These are phyloP conservation scores for Scytalidium sp. DNA, from an alignment of 2,329 filamentous ascomycete genomes.

Conservation along the genomic window DNA sequence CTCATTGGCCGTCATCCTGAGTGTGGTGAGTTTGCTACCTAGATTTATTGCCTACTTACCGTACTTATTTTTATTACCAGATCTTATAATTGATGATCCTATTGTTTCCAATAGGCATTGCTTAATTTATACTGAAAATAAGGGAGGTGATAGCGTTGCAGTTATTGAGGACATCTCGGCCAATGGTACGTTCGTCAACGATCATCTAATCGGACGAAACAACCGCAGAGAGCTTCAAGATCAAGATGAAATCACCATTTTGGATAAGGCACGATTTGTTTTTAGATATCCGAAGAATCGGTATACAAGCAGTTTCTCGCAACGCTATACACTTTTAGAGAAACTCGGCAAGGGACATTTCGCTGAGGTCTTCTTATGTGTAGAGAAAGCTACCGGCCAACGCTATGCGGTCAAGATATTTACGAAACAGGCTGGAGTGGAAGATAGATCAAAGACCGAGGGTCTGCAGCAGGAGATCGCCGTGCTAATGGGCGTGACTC, in stretches of 20 bases:
- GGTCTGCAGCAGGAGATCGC: constrained; percentile 93
- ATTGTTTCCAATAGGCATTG: constrained; percentile 88
- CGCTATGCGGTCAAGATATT: constrained; percentile 94
- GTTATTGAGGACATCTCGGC: constrained; percentile 90
- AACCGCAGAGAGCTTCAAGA: constrained; percentile 85
- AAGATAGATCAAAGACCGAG: constrained; percentile 80
- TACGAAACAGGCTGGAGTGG: constrained; percentile 76
- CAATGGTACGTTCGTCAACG: constrained; percentile 96
- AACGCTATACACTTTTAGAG: constrained; percentile 81
- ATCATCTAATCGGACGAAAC: constrained; percentile 86
- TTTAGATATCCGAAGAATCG: constrained; percentile 84
- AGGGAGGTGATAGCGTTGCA: constrained; percentile 59
- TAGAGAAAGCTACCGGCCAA: constrained; percentile 79
- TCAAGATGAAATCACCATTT: constrained; percentile 84
- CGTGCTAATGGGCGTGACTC: constrained; percentile 94
- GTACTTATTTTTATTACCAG: constrained; percentile 32
- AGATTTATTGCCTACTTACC: not conserved
- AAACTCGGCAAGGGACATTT: constrained; percentile 94
- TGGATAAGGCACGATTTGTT: constrained; percentile 81
- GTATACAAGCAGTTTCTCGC: constrained; percentile 73
- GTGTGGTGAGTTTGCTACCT: constrained; percentile 64
- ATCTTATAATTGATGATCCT: constrained; percentile 71
- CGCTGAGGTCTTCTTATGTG: constrained; percentile 86
- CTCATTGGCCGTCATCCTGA: constrained; percentile 90
- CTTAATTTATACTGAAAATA: constrained; percentile 61